Conservation (phyloP, 2,329 filamentous ascomycete species). For the Sphaerostilbella broomeana region DNA sequence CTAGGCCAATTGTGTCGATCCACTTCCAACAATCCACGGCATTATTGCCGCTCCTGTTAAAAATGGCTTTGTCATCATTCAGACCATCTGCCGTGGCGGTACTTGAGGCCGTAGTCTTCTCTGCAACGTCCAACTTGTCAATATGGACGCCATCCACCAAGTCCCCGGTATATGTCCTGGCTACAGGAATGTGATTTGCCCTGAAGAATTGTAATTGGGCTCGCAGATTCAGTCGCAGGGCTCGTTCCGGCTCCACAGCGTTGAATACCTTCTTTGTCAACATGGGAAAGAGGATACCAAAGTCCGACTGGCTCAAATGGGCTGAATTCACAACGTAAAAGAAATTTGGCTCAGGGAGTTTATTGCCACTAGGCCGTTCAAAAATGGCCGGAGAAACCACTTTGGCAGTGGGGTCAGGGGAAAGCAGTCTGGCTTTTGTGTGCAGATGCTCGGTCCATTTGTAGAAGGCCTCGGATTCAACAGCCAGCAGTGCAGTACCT, state of each 20-base stretch:
- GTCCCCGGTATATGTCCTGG: slow-evolving; percentile 43
- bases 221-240: slow-evolving; percentile 52
- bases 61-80: slow-evolving; percentile 44
- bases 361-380: slow-evolving; percentile 36
- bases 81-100: slow-evolving; percentile 31
- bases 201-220: slow-evolving; percentile 53
- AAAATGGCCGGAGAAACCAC: slow-evolving; percentile 36
- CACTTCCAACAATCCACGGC: slow-evolving; percentile 44
- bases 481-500: slow-evolving; percentile 56
- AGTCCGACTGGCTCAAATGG: slow-evolving; percentile 78
- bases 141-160: slow-evolving; percentile 41
- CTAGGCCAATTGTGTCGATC: slow-evolving; percentile 48
- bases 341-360: slow-evolving; percentile 53
- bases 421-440: slow-evolving; percentile 59
- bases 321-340: slow-evolving; percentile 71
- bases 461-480: slow-evolving; percentile 71
- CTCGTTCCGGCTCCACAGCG: slow-evolving; percentile 51
- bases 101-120: slow-evolving; percentile 10
- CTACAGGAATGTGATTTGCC: slow-evolving; percentile 41
- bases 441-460: slow-evolving; percentile 71
- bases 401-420: slow-evolving; percentile 43
- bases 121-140: slow-evolving; percentile 28
- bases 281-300: slow-evolving; percentile 75
- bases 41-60: slow-evolving; percentile 35
- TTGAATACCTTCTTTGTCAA: slow-evolving; percentile 52